These are phyloP conservation scores for Oehlia diaphana DNA, from an alignment of 192 early-diverging fungal genomes.

Conservation along the genomic window DNA sequence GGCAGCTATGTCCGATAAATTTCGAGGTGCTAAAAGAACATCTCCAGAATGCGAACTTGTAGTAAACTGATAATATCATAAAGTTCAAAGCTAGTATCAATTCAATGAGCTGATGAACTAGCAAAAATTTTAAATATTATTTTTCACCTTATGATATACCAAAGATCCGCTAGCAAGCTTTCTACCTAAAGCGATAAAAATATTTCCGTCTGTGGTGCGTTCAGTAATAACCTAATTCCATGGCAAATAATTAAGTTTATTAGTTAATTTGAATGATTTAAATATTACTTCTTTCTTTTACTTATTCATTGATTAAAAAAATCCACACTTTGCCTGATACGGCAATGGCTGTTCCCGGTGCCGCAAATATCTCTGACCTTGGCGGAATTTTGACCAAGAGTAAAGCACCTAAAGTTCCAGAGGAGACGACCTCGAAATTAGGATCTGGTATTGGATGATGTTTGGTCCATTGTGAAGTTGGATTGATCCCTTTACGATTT, in stretches of 20 bases:
- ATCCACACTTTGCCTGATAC: conserved; percentile 47
- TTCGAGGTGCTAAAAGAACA: conserved; percentile 62
- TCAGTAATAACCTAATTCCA: conserved; percentile 31
- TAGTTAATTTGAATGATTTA: not conserved
- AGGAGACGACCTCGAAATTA: conserved; percentile 53
- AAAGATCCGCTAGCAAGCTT: conserved; percentile 37
- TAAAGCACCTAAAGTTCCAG: conserved; percentile 44
- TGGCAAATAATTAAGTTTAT: not conserved
- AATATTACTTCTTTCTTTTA: not conserved
- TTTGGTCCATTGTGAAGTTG: conserved; percentile 41
- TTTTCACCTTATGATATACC: conserved; percentile 44
- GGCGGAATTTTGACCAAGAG: conserved; percentile 51
- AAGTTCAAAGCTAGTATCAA: not conserved
- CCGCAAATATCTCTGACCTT: conserved; percentile 53
- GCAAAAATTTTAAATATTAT: not conserved
- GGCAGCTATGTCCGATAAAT: conserved; percentile 63
- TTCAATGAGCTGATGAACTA: not conserved
- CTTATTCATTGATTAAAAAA: not conserved
- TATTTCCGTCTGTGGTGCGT: conserved; percentile 34
- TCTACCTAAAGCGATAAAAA: conserved; percentile 33
- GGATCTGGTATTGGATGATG: conserved; percentile 47
- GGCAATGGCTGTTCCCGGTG: conserved; percentile 52
- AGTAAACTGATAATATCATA: conserved; percentile 46
- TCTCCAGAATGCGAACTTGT: conserved; percentile 60
- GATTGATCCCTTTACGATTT: conserved; percentile 37